These are phyloP conservation scores for Alternaria sp. DNA, from an alignment of 2,329 filamentous ascomycete genomes.

Conservation along the genomic window DNA sequence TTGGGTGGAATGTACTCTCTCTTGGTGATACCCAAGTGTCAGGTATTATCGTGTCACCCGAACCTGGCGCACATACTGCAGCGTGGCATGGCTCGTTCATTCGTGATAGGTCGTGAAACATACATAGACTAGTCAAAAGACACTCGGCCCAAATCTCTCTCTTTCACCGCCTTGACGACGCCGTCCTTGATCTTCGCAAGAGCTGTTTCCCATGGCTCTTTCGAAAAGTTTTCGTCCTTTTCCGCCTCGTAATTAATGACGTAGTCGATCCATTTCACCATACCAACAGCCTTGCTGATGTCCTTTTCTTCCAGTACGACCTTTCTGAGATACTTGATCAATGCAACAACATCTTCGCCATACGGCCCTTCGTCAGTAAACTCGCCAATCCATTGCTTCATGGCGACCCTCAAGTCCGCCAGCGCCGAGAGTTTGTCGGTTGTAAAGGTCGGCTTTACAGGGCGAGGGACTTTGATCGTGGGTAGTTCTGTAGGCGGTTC, in stretches of 20 bases:
- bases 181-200: conserved; percentile 2
- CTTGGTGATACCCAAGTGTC: too few relatives aligned
- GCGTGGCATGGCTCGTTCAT: neutral
- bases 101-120: neutral
- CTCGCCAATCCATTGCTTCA: conserved; percentile 76
- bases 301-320: conserved; percentile 80
- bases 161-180: neutral
- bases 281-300: conserved; percentile 72
- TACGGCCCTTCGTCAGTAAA: conserved; percentile 80
- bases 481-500: conserved; percentile 28
- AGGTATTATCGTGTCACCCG: neutral
- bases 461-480: conserved; percentile 55
- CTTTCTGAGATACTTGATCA: conserved; percentile 73
- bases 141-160: conserved; percentile 9
- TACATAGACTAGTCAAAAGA: conserved; percentile 8
- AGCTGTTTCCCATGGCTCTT: neutral
- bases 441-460: conserved; percentile 67
- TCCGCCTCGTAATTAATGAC: conserved; percentile 38
- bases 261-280: conserved; percentile 69
- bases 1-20: neutral
- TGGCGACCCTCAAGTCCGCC: conserved; percentile 73
- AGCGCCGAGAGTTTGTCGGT: conserved; percentile 61
- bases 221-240: neutral
- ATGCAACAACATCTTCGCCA: conserved; percentile 74
- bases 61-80: neutral